phyloP scores from a whole-genome alignment of 306 rosid genomes.

The Cicer cuneatum region DNA sequence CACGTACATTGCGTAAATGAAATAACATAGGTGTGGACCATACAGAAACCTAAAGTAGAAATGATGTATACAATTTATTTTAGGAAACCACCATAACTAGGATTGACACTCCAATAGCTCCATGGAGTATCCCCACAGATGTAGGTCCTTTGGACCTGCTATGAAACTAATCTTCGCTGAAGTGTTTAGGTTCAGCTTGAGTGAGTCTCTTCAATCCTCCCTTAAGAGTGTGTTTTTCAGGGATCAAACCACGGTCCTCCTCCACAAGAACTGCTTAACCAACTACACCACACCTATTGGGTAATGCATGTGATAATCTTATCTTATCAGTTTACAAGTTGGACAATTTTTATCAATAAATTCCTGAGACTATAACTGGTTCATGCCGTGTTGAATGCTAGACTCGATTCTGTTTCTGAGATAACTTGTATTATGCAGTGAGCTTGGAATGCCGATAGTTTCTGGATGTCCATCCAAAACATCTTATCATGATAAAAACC shows the following conservation, averaged over 20 bases:
- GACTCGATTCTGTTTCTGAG: slow-evolving; percentile 6
- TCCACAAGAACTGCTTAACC: neutral
- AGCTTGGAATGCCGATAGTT: slow-evolving; percentile 24
- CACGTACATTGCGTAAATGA: slow-evolving; percentile 26
- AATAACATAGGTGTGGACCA: neutral
- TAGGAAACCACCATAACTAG: neutral
- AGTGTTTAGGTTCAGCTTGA: neutral
- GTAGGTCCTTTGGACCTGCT: neutral
- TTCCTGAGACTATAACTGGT: slow-evolving; percentile 26
- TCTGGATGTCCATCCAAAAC: slow-evolving; percentile 26
- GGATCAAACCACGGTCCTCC: neutral
- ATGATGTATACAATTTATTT: slow-evolving; percentile 11
- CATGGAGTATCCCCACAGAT: neutral
- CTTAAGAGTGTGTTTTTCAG: neutral
- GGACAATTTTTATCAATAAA: slow-evolving; percentile 9
- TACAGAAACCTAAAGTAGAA: slow-evolving; percentile 27
- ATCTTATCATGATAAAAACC: slow-evolving; percentile 7
- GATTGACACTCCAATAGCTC: neutral
- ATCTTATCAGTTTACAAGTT: slow-evolving; percentile 32
- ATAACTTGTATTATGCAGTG: slow-evolving; percentile 3
- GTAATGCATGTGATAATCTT: slow-evolving; percentile 16
- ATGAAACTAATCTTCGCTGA: neutral
- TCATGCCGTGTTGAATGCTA: slow-evolving; percentile 11
- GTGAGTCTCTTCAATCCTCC: neutral
- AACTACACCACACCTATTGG: neutral